Evolutionary conservation across 805 yeast genomes (phyloP), one percentile per base, ranked within the genome.

Genomic region (Cyberlindnera suaveolens): DNA sequence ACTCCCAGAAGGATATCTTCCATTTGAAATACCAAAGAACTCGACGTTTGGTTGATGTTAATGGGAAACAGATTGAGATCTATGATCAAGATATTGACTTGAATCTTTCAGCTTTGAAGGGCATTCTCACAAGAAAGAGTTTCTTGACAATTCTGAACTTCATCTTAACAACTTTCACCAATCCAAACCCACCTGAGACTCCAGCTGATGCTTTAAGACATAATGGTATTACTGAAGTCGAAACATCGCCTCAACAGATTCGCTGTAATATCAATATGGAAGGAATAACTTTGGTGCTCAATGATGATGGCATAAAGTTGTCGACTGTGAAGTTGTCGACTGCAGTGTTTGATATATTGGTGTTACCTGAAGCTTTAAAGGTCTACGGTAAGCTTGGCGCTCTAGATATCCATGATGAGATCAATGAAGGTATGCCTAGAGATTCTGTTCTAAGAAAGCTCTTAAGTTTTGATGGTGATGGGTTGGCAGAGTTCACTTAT

Each of bases 81-180:
- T 82, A 74, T 59, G 96, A 90, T 55, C 96, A 88, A 60, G 80
- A 76, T 50, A 75, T 90, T 5, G 70, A 75, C 8, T 66, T 93
- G 40, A 72, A 79, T 35, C 72, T 93, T 64, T 88, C 96, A 0
- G 87, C 95, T 13, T 75, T 93, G 42, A 78, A 78, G 48, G 72
- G 85, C 31, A 82, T 85, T 3, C 63, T 90, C 6, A 79, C 95
- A 0, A 78, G 97, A 38, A 84, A 78, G 56, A 84, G 95, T 1
- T 64, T 85, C 14, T 68, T 93, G 47, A 83, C 95, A 1, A 66
- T 93, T 13, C 64, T 91, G 49, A 91, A 89, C 60, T 93, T 82
- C 60, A 70, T 85, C 2, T 67, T 90, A 55, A 85, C 88, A 36
- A 93, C 98, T 0, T 93, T 93, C 60, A 84, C 96, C 0, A 82